Base-by-base conservation (phyloP, 768 basidiomycete genomes). In the Leucogyrophana mollusca region DNA sequence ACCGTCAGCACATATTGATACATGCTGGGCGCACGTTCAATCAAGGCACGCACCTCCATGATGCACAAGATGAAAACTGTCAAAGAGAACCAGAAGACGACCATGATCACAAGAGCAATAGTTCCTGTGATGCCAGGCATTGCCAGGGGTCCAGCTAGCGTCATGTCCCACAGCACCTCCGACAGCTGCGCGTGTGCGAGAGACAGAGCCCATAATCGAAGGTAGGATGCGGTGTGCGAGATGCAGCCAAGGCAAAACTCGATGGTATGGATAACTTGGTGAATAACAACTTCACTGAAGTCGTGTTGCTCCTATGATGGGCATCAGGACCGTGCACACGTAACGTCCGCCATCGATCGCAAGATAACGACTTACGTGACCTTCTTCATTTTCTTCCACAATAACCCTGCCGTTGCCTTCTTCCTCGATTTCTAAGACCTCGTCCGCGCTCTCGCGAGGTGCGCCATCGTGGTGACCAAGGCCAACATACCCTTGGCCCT, bases 191-290 rank as follows among this genome's bases (percentile, higher is more conserved):
- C 93, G 70, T 99, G 96, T 9, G 96, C 96, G 42, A 99, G 79
- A 20, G 96, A 99, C 6, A 99, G 79, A 16, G 96, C 96, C 95
- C 95, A 98, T 32, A 99, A 76, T 62, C 95, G 88, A 39, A 93
- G 80, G 67, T 90, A 91, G 13, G 89, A 92, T 10, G 91, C 91
- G 1, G 95, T 98, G 67, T 97, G 95, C 53, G 95, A 98, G 59
- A 97, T 97, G 67, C 95, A 97, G 6, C 95, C 96, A 25, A 99
- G 82, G 64, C 96, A 99, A 70, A 98, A 99, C 71, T 99, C 96
- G 68, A 99, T 97, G 20, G 94, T 95, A 69, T 98, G 96, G 60
- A 99, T 99, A 51, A 96, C 76, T 67, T 99, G 96, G 69, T 99
- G 95, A 49, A 98, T 90, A 18, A 96, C 81, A 48, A 96, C 82